phyloP scores from a whole-genome alignment of 139 green algal species.

The Yamagishiella unicocca region DNA sequence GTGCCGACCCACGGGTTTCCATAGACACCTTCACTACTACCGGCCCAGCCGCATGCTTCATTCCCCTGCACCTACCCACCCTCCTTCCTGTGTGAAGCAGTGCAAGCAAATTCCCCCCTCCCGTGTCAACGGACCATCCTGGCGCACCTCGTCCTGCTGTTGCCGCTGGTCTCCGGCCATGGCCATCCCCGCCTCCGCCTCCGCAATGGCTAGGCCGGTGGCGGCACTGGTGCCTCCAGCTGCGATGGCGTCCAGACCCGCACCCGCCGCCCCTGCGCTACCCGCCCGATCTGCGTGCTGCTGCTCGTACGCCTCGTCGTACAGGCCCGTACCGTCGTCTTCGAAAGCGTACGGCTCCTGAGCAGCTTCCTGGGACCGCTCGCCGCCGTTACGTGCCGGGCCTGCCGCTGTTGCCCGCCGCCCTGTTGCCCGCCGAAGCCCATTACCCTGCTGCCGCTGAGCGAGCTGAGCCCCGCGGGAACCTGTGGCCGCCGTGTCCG shows the following conservation, averaged over 20 bases:
- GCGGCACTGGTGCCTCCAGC: not conserved
- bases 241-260: not conserved
- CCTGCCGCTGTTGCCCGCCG: no score
- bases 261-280: not conserved
- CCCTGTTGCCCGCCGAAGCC: not conserved
- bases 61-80: no score
- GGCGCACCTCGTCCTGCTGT: not conserved
- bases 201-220: not conserved
- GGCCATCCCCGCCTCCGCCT: not conserved
- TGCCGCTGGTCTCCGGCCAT: not conserved
- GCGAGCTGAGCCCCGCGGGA: not conserved
- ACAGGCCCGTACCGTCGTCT: conserved; percentile 40
- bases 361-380: not conserved
- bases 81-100: no score
- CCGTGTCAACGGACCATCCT: no score
- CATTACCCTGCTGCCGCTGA: not conserved
- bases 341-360: conserved; percentile 32
- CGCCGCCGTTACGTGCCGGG: not conserved
- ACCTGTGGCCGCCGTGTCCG: not conserved
- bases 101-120: no score
- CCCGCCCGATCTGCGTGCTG: not conserved
- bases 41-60: no score
- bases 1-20: no score
- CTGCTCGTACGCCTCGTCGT: conserved; percentile 22
- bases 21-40: no score